These are phyloP conservation scores for Danielozyma ontarioensis DNA, from an alignment of 805 yeast species.

Conservation along the genomic window DNA sequence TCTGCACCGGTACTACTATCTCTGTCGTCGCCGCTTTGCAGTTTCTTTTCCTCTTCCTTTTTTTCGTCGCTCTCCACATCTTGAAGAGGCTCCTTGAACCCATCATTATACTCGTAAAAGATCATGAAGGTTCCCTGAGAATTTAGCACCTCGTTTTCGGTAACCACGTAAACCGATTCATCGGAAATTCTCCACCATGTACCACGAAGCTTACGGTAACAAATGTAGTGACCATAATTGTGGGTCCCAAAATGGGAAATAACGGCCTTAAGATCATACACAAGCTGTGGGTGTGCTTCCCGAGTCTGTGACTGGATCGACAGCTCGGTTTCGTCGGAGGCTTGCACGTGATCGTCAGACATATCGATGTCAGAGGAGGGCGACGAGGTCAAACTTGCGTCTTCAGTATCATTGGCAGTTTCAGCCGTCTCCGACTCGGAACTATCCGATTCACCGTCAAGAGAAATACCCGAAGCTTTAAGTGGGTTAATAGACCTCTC, in stretches of 20 bases:
- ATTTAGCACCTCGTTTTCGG: conserved; percentile 72
- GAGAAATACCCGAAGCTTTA: background rate
- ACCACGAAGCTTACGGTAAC: conserved; percentile 75
- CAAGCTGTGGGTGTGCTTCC: conserved; percentile 34
- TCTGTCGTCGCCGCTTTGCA: conserved; percentile 5
- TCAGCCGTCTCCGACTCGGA: background rate
- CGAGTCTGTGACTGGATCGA: background rate
- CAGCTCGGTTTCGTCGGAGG: background rate
- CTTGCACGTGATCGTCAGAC: background rate
- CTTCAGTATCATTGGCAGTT: conserved; percentile 5
- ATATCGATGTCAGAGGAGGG: background rate
- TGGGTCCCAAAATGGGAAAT: conserved; percentile 94
- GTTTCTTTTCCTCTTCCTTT: conserved; percentile 4
- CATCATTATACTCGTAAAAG: conserved; percentile 62
- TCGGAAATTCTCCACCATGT: conserved; percentile 96
- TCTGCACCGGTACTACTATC: background rate
- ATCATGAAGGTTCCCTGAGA: conserved; percentile 91
- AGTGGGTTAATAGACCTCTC: conserved; percentile 11
- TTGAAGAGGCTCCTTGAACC: conserved; percentile 10
- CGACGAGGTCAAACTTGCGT: too few species aligned
- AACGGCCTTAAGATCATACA: conserved; percentile 75
- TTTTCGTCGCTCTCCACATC: conserved; percentile 7
- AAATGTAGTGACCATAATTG: conserved; percentile 95
- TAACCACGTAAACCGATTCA: conserved; percentile 75
- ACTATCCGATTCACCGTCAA: background rate